Percentiles rank a stretch among this genome's conserved stretches.
phyloP scores from a whole-genome alignment of 2,329 filamentous ascomycete genomes.

The Hymenotorrendiella dingleyae region DNA sequence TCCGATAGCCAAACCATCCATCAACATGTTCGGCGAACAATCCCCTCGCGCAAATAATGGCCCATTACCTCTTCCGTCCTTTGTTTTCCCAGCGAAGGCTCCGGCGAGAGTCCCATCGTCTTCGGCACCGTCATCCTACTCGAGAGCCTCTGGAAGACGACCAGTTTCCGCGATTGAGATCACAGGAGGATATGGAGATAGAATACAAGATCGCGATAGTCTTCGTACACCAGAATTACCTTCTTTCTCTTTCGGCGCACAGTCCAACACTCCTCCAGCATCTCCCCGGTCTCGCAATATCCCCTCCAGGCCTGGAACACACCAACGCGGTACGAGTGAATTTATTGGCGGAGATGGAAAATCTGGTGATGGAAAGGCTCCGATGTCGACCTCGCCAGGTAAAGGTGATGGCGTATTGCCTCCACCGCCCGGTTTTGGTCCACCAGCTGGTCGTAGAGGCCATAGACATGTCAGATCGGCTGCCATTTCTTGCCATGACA shows the following conservation, averaged over 20 bases:
- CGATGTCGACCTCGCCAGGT: constrained; percentile 64
- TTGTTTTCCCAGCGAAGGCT: constrained; percentile 51
- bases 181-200: constrained; percentile 8
- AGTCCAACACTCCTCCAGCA: constrained; percentile 21
- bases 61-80: constrained; percentile 56
- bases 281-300: constrained; percentile 42
- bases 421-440: constrained; percentile 42
- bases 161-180: constrained; percentile 40
- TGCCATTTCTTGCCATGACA: constrained; percentile 71
- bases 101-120: constrained; percentile 39
- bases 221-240: constrained; percentile 26
- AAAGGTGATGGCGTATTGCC: constrained; percentile 56
- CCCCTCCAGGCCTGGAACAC: constrained; percentile 52
- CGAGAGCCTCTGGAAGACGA: constrained; percentile 44
- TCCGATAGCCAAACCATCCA: constrained; percentile 2
- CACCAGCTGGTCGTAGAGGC: constrained; percentile 53
- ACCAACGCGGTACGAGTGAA: constrained; percentile 75
- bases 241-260: constrained; percentile 29
- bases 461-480: constrained; percentile 78
- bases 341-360: constrained; percentile 68
- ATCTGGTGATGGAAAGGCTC: constrained; percentile 34
- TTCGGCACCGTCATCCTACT: constrained; percentile 42
- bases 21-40: constrained; percentile 3
- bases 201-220: not conserved
- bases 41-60: constrained; percentile 12